phyloP scores from a whole-genome alignment of 163 green algal species.

The Scenedesmus sp. region DNA sequence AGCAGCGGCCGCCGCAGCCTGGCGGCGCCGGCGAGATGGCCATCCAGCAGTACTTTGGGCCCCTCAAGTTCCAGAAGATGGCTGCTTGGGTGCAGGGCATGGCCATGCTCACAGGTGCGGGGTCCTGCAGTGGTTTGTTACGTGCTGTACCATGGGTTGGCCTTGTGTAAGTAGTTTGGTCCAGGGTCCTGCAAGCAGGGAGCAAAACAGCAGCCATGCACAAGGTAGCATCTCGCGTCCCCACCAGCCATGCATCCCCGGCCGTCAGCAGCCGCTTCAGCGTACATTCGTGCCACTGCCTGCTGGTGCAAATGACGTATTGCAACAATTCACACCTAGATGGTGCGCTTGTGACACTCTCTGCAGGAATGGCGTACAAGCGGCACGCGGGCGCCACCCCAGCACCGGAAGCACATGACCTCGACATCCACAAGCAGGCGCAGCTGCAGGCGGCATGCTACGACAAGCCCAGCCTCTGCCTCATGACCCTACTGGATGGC shows the following conservation, averaged over 20 bases:
- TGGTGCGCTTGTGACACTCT: not conserved
- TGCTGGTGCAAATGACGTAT: not conserved
- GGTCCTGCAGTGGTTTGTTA: not conserved
- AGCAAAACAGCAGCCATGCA: not conserved
- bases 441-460: constrained; percentile 44
- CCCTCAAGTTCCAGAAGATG: constrained; percentile 48
- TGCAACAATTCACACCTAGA: too few relatives aligned
- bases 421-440: constrained; percentile 29
- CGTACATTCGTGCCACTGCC: not conserved
- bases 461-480: constrained; percentile 10
- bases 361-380: constrained; percentile 22
- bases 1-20: not conserved
- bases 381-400: not conserved
- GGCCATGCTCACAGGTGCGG: constrained; percentile 23
- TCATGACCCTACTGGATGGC: constrained; percentile 37
- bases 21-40: not conserved
- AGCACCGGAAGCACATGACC: not conserved
- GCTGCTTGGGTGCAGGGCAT: constrained; percentile 27
- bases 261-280: not conserved
- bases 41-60: constrained; percentile 45
- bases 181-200: too few relatives aligned
- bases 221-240: not conserved
- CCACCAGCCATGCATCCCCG: not conserved
- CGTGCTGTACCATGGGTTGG: not conserved
- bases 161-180: not conserved